Evolutionary conservation across 169 alveolate species (phyloP).

Genomic region (Haemoproteus tartakovskyi): DNA sequence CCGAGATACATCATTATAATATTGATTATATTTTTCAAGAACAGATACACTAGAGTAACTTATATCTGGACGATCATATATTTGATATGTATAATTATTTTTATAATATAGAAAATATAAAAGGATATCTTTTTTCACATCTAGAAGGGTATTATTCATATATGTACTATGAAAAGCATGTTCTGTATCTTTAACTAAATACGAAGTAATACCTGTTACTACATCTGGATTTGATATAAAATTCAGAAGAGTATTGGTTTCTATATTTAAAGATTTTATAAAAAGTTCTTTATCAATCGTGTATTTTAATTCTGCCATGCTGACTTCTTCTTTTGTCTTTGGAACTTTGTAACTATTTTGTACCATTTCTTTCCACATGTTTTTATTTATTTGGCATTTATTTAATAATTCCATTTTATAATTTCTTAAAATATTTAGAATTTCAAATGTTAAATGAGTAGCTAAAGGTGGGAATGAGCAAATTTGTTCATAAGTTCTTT

Average conservation of each 20-base stretch:
- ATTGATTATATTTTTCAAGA: slow-evolving; percentile 35
- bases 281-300: slow-evolving; percentile 52
- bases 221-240: slow-evolving; percentile 53
- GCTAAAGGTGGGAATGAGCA: slow-evolving; percentile 46
- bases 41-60: slow-evolving; percentile 42
- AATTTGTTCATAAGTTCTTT: slow-evolving; percentile 33
- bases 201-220: slow-evolving; percentile 46
- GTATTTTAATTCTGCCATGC: slow-evolving; percentile 31
- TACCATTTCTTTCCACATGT: slow-evolving; percentile 29
- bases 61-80: slow-evolving; percentile 40
- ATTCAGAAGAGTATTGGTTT: slow-evolving; percentile 37
- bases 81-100: slow-evolving; percentile 14
- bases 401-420: slow-evolving; percentile 42
- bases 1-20: not conserved
- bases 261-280: slow-evolving; percentile 40
- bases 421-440: slow-evolving; percentile 32
- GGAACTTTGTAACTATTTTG: slow-evolving; percentile 51
- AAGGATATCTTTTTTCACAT: slow-evolving; percentile 40
- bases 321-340: slow-evolving; percentile 44
- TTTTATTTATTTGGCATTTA: slow-evolving; percentile 39
- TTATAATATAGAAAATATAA: slow-evolving; percentile 43
- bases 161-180: slow-evolving; percentile 19
- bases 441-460: slow-evolving; percentile 57
- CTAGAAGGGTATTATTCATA: slow-evolving; percentile 20
- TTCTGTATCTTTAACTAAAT: slow-evolving; percentile 27